Evolutionary conservation across 352 stramenopile species (phyloP).

Genomic region (Pythium oligandrum): DNA sequence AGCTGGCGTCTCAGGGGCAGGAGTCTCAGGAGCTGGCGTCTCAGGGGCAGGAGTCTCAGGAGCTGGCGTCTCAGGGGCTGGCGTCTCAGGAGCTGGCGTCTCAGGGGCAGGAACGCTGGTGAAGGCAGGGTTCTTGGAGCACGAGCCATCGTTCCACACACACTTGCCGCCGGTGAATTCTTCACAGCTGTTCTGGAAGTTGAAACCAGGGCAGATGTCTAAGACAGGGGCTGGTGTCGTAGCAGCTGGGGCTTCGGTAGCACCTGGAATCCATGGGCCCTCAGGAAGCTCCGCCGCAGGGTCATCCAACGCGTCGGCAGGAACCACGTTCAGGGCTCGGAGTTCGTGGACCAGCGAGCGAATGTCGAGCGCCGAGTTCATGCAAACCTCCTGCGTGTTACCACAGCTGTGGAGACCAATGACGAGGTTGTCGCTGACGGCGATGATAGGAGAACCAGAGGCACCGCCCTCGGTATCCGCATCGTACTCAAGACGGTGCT

Average conservation of each 20-base stretch:
- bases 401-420: constrained; percentile 49
- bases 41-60: not conserved
- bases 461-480: constrained; percentile 36
- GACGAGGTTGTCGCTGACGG: constrained; percentile 34
- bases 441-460: constrained; percentile 40
- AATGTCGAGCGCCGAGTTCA: constrained; percentile 31
- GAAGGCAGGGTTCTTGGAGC: constrained; percentile 7
- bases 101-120: too few species aligned
- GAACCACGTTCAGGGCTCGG: constrained; percentile 18
- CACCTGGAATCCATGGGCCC: constrained; percentile 20
- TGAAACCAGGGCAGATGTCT: constrained; percentile 26
- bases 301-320: constrained; percentile 22
- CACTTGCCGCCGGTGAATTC: constrained; percentile 22
- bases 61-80: not conserved
- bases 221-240: constrained; percentile 21
- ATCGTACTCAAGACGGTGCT: constrained; percentile 32
- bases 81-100: too few species aligned
- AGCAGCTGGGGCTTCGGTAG: not conserved
- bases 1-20: not conserved
- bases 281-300: constrained; percentile 10
- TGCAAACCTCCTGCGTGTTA: constrained; percentile 8
- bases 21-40: not conserved
- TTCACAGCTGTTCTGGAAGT: constrained; percentile 22
- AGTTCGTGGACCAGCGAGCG: constrained; percentile 30
- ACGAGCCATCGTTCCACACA: constrained; percentile 9